Conservation (phyloP, 208 protist species). For the Trypanosoma congolense region DNA sequence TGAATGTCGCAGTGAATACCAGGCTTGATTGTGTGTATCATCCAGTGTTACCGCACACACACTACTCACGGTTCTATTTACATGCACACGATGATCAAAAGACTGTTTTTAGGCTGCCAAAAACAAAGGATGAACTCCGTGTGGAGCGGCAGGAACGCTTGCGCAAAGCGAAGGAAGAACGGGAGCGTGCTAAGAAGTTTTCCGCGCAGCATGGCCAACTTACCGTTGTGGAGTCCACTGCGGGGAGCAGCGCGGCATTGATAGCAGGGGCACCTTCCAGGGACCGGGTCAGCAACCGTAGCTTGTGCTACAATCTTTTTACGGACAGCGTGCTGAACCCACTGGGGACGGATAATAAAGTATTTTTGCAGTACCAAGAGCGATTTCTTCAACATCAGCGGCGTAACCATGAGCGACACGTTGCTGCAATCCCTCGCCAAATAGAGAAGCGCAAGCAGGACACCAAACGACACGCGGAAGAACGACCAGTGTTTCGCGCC, state of each 20-base stretch:
- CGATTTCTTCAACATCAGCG: constrained; percentile 70
- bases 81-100: constrained; percentile 21
- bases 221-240: neutral
- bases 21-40: constrained; percentile 43
- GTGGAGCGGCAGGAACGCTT: constrained; percentile 56
- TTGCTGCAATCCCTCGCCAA: constrained; percentile 67
- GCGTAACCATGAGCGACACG: constrained; percentile 76
- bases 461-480: constrained; percentile 43
- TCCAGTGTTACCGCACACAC: constrained; percentile 46
- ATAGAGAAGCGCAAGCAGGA: constrained; percentile 62
- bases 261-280: constrained; percentile 7
- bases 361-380: constrained; percentile 71
- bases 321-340: constrained; percentile 67
- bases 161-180: constrained; percentile 40
- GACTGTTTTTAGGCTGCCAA: constrained; percentile 29
- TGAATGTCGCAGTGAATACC: constrained; percentile 17
- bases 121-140: constrained; percentile 62
- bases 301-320: constrained; percentile 55
- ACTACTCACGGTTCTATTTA: constrained; percentile 51
- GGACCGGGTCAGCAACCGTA: constrained; percentile 62
- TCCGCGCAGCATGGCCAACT: constrained; percentile 4
- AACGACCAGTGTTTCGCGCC: constrained; percentile 51
- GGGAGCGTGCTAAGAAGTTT: constrained; percentile 28
- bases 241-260: neutral
- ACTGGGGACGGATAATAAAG: constrained; percentile 47